Evolutionary conservation across 1,284 basidiomycete genomes (phyloP), one percentile per base, ranked within the genome.

Genomic region (Cryptococcus sp.): DNA sequence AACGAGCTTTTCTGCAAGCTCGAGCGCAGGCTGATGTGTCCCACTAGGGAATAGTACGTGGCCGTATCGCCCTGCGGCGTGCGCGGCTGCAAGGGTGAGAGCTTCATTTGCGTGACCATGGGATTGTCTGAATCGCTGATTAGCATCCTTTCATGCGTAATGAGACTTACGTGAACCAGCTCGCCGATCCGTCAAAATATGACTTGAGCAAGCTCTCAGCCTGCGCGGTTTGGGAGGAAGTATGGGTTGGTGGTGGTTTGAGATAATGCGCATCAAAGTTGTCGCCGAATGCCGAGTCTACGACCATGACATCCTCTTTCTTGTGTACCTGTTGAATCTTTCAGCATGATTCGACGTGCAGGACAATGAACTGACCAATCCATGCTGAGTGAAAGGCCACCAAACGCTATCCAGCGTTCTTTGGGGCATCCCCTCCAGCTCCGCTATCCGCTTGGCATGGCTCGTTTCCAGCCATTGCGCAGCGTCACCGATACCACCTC

Each of bases 311-410:
- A 67, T 93, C 87, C 50, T 84, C 77, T 57, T 86, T 84, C 46
- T 81, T 80, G 59, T 85, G 83, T 43, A 91, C 81, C 40, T 87
- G 80, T 0, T 15, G 22, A 19, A 40, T 50, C 38, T 29, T 29
- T 15, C 38, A 11, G 15, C 20, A 52, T 4, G 22, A 16, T 16
- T 7, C 8, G 8, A 23, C n/a, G 15, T 4, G 13, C 16, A 43
- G 16, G 43, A 26, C 10, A n/a, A 44, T 8, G 10, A 44, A 44
- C 41, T 65, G 47, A 77, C 75, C 46, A 78, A 47, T 1, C 86
- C 86, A 68, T 99, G 95, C 73, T 99, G 95, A 1, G 94, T 92
- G 73, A 98, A 98, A 0, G 95, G 95, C 93, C 93, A 99, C 95
- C 95, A 98, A 54, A 96, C 83, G 0, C 83, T 83, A 52, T 91